Conservation (phyloP, 495 filamentous ascomycete genomes). For the Bombardia bombarda region DNA sequence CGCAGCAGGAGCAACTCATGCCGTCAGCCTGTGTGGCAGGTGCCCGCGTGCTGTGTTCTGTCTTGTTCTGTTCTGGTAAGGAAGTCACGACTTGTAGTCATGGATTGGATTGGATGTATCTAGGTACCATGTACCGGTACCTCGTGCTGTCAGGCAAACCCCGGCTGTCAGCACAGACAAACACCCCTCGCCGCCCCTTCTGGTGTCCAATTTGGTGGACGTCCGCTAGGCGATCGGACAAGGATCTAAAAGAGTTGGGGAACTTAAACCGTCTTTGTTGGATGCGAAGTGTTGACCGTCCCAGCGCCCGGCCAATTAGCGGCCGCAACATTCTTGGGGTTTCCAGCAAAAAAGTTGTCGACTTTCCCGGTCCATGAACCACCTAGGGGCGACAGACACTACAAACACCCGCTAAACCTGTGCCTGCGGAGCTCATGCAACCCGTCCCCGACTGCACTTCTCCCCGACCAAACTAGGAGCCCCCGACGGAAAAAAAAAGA, state of each 20-base stretch:
- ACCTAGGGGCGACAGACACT: too few species aligned
- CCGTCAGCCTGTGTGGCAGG: too few species aligned
- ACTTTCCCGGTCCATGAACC: slow-evolving; percentile 5
- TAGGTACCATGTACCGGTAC: slow-evolving; percentile 22
- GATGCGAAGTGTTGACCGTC: slow-evolving; percentile 27
- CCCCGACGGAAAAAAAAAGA: slow-evolving; percentile 3
- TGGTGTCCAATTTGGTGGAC: slow-evolving; percentile 15
- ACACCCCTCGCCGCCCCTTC: slow-evolving; percentile 3
- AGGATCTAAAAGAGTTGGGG: slow-evolving; percentile 30
- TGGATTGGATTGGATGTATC: slow-evolving; percentile 9
- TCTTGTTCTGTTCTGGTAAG: too few species aligned
- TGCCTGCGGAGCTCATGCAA: slow-evolving; percentile 13
- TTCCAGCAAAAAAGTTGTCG: slow-evolving; percentile 9
- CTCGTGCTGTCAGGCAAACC: slow-evolving; percentile 4
- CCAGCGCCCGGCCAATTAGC: slow-evolving; percentile 20
- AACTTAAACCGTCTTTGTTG: slow-evolving; percentile 22
- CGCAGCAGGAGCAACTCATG: too few species aligned
- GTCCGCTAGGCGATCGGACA: slow-evolving; percentile 23
- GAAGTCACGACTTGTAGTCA: too few species aligned
- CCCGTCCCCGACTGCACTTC: slow-evolving; percentile 1
- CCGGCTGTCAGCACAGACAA: slow-evolving; percentile 15
- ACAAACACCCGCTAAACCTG: slow-evolving; percentile 12
- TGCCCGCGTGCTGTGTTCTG: too few species aligned
- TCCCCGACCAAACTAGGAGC: slow-evolving; percentile 12
- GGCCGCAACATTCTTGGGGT: slow-evolving; percentile 17